Evolutionary conservation across 441 rosid genomes (phyloP).

Genomic region (Jatropha podagrica): DNA sequence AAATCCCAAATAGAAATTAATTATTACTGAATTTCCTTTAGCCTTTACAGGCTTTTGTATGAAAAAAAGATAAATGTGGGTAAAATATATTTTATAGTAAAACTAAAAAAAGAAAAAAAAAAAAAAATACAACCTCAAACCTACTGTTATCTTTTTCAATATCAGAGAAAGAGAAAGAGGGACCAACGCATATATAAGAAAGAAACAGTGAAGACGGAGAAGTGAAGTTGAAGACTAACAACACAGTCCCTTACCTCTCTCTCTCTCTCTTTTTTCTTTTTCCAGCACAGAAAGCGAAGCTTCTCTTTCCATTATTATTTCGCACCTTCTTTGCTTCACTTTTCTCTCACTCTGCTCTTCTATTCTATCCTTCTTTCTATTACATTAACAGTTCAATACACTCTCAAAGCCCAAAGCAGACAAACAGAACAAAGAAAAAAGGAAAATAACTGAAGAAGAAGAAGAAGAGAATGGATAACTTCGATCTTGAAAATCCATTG

Average conservation of each 20-base stretch:
- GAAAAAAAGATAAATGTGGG: background rate
- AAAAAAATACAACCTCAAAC: background rate
- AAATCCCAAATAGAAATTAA: background rate
- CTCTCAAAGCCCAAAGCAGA: background rate
- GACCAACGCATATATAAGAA: background rate
- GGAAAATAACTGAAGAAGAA: no score
- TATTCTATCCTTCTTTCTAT: background rate
- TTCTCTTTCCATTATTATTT: slow-evolving; percentile 38
- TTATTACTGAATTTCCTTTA: background rate
- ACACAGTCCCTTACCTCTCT: no score
- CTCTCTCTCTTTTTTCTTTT: background rate
- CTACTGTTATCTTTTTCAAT: background rate
- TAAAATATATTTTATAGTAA: background rate
- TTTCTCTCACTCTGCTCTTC: slow-evolving; percentile 14
- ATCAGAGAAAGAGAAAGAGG: background rate
- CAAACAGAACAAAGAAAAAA: background rate
- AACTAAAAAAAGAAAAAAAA: no score
- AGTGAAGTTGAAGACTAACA: slow-evolving; percentile 15
- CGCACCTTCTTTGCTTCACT: slow-evolving; percentile 20
- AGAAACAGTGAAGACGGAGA: background rate
- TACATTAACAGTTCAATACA: background rate
- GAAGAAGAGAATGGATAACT: slow-evolving; percentile 40
- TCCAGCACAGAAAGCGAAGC: slow-evolving; percentile 43
- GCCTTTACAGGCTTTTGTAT: background rate
- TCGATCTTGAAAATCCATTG: slow-evolving; percentile 60